phyloP scores from a whole-genome alignment of 2,329 filamentous ascomycete genomes.

The Hymenoscyphus albidus region DNA sequence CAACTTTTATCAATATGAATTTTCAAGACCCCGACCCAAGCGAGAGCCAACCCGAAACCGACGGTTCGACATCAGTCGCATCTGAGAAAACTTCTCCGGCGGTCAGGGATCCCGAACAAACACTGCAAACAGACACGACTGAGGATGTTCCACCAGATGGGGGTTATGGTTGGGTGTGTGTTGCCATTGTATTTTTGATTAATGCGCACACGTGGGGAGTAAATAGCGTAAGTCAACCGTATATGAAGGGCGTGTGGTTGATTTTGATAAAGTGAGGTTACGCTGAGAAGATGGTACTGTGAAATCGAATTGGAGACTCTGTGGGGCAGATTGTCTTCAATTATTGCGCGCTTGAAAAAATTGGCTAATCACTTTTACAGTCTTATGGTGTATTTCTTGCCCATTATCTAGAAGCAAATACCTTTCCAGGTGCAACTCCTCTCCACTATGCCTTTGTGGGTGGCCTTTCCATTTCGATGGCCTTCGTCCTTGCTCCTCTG shows the following conservation, averaged over 20 bases:
- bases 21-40: background rate
- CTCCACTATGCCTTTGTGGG: conserved; percentile 77
- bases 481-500: conserved; percentile 64
- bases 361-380: conserved; percentile 28
- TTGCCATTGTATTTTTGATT: conserved; percentile 41
- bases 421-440: conserved; percentile 59
- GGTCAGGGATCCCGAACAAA: conserved; percentile 11
- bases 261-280: background rate
- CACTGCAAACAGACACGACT: conserved; percentile 17
- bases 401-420: conserved; percentile 63
- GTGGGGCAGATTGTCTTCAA: background rate
- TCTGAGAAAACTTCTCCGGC: conserved; percentile 23
- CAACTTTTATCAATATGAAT: background rate
- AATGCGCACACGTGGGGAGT: conserved; percentile 46
- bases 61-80: conserved; percentile 8
- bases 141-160: conserved; percentile 48
- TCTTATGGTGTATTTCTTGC: conserved; percentile 73
- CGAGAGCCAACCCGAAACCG: background rate
- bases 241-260: background rate
- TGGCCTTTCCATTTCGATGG: conserved; percentile 61
- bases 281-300: background rate
- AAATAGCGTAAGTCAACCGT: conserved; percentile 28
- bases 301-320: background rate
- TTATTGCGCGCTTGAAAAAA: background rate
- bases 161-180: conserved; percentile 56